Conservation (phyloP, 2,329 filamentous ascomycete species). For the Neobulgaria alba region DNA sequence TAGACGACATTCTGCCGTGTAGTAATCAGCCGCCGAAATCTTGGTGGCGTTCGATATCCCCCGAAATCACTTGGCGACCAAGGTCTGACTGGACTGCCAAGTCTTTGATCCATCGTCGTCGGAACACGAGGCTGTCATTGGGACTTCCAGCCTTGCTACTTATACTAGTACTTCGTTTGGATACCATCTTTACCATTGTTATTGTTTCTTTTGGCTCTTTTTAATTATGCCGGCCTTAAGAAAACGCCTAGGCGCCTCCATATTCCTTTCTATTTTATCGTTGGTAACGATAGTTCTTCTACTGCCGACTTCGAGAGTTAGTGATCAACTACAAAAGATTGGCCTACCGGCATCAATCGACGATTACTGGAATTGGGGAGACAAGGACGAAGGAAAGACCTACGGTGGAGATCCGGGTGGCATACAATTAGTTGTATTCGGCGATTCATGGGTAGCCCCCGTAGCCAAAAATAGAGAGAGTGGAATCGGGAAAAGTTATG, state of each 20-base stretch:
- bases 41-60: no score
- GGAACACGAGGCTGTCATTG: slow-evolving; percentile 2
- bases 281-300: slow-evolving; percentile 16
- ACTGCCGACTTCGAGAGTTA: slow-evolving; percentile 11
- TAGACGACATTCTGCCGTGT: no score
- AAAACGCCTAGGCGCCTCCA: slow-evolving; percentile 17
- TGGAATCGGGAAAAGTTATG: slow-evolving; percentile 23
- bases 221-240: slow-evolving; percentile 9
- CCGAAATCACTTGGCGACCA: no score
- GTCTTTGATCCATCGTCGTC: neutral
- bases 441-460: slow-evolving; percentile 27
- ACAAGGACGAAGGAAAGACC: slow-evolving; percentile 4
- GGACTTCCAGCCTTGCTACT: neutral
- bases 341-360: slow-evolving; percentile 13
- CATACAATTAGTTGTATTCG: slow-evolving; percentile 25
- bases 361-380: slow-evolving; percentile 19
- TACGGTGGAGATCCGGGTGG: slow-evolving; percentile 7
- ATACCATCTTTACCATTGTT: no score
- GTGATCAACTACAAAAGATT: slow-evolving; percentile 18
- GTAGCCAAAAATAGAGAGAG: slow-evolving; percentile 7
- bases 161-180: neutral
- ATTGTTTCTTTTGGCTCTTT: no score
- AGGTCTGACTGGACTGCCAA: neutral
- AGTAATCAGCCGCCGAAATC: no score
- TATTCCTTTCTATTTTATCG: slow-evolving; percentile 18